Base-by-base conservation (phyloP, 2,329 filamentous ascomycete genomes). In the Drechslerella dactyloides region DNA sequence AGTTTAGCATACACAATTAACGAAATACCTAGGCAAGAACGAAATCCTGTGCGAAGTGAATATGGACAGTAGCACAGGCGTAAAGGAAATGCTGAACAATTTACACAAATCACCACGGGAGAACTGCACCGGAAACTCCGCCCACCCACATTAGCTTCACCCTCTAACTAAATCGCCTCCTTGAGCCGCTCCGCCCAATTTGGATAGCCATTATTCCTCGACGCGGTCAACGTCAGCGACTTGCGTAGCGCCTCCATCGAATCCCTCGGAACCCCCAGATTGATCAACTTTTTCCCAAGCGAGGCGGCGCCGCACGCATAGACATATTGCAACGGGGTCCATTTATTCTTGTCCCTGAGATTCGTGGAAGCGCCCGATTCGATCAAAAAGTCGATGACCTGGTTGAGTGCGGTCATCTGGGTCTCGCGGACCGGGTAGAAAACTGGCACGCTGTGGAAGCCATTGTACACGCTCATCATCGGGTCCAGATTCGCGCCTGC, bases 331-430 rank as follows among this genome's bases (percentile, higher is more conserved):
- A 69, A 23, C 1, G 63, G 64, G 1, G 65, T 69, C 59, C 63
- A 73, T 33, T 19, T 35, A 0, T 23, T 59, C 8, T n/a, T 51
- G 19, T n/a, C 33, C 8, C 46, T 11, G 4, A 56, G 23, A 8
- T 64, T 58, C 27, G 65, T 58, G 10, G 53, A 52, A 21, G 68
- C 74, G 0, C 74, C 75, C 7, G 69, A 57, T 7, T 73, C 64
- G 0, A 76, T 52, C 1, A 77, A 50, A 42, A 75, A 74, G 11
- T 73, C 66, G 6, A 77, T 61, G 5, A 75, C 56, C 4, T 74
- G 69, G 6, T 46, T 17, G 33, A 75, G 56, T 0, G 69, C 74
- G 10, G 64, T 55, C 62, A 44, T 69, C 55, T 42, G 54, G 64
- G 33, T 69, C 33, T 21, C 75, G 21, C 44, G 62, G 33, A 27